A percentile compares a stretch with the other conserved stretches of the same genome.
Evolutionary conservation across 257 asterid genomes (phyloP).

Genomic region (Capsicum pubescens): DNA sequence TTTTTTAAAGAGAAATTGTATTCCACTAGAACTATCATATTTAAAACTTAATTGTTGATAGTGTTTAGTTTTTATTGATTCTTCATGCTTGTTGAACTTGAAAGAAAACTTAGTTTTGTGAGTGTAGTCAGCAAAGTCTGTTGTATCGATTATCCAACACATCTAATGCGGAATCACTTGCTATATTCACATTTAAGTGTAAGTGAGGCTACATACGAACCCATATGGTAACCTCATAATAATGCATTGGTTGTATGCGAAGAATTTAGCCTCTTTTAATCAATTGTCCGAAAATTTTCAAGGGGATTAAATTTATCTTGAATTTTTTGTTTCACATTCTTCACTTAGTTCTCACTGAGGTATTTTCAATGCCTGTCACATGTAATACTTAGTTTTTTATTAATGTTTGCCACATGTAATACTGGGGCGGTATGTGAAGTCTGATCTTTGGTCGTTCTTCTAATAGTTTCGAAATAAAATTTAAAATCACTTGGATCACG

Average conservation of each 20-base stretch:
- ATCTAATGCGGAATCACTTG: not conserved
- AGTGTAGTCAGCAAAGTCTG: not conserved
- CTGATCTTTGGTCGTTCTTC: not conserved
- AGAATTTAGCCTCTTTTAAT: not conserved
- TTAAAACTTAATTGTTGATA: not conserved
- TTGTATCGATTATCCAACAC: not conserved
- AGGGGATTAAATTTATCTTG: not conserved
- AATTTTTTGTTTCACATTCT: not conserved
- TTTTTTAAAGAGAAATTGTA: not conserved
- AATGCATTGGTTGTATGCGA: not conserved
- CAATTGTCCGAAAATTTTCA: not conserved
- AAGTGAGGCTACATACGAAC: not conserved
- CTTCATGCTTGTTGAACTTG: conserved; percentile 11
- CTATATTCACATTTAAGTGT: not conserved
- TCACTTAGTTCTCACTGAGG: not conserved
- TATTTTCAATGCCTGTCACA: conserved; percentile 17
- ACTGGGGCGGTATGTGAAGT: conserved; percentile 15
- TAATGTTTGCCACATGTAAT: not conserved
- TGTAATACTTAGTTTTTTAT: not conserved
- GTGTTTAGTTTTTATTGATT: not conserved
- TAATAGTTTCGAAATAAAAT: conserved; percentile 6
- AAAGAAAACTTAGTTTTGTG: conserved; percentile 13
- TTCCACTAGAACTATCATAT: conserved; percentile 8
- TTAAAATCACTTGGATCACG: not conserved
- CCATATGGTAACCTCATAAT: conserved; percentile 5